A percentile compares a stretch with the other conserved stretches of the same genome.
Conservation (phyloP, 768 basidiomycete species). For the Dentipellis fragilis region DNA sequence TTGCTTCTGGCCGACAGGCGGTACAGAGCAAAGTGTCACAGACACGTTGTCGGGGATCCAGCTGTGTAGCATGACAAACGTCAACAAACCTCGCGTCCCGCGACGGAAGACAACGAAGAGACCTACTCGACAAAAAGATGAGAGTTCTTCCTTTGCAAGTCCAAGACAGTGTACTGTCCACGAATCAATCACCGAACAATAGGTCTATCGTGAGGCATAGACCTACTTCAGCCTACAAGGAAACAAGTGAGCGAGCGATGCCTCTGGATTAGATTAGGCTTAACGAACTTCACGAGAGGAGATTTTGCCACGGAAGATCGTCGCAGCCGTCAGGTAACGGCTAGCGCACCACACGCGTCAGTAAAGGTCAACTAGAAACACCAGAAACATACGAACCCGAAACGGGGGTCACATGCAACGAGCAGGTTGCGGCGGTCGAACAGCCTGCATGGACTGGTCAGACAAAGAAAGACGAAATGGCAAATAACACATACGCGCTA, state of each 20-base stretch:
- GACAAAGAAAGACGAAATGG: neutral
- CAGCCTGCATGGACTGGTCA: slow-evolving; percentile 31
- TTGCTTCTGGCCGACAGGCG: slow-evolving; percentile 70
- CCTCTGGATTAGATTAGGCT: slow-evolving; percentile 13
- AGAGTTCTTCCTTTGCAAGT: slow-evolving; percentile 70
- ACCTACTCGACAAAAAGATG: slow-evolving; percentile 71
- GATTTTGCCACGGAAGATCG: slow-evolving; percentile 79
- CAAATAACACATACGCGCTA: slow-evolving; percentile 41
- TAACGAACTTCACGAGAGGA: slow-evolving; percentile 67
- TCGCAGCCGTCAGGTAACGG: slow-evolving; percentile 79
- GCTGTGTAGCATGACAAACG: slow-evolving; percentile 24
- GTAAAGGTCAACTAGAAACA: neutral
- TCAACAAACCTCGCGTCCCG: neutral
- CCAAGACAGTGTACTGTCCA: slow-evolving; percentile 52
- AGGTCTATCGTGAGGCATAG: slow-evolving; percentile 1
- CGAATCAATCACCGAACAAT: slow-evolving; percentile 4
- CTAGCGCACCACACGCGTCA: slow-evolving; percentile 24
- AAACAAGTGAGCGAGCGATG: slow-evolving; percentile 17
- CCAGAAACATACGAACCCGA: slow-evolving; percentile 39
- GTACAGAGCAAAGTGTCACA: slow-evolving; percentile 71
- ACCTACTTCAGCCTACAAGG: slow-evolving; percentile 20
- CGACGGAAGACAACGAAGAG: neutral
- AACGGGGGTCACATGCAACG: slow-evolving; percentile 73
- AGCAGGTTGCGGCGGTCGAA: slow-evolving; percentile 76
- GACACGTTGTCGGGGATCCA: slow-evolving; percentile 93